phyloP scores from a whole-genome alignment of 345 rosid genomes.

The Dimocarpus longan region DNA sequence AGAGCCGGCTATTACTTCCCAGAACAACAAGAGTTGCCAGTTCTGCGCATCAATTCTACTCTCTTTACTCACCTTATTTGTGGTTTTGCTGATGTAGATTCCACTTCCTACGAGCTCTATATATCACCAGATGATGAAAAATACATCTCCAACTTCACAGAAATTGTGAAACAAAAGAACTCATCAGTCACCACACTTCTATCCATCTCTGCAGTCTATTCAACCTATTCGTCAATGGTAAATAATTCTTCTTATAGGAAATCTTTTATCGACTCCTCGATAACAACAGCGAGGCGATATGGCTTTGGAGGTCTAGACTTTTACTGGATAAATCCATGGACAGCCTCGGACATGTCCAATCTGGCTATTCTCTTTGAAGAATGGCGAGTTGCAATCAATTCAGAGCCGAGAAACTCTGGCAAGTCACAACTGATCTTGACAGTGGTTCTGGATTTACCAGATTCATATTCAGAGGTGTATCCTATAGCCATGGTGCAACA shows the following conservation, averaged over 20 bases:
- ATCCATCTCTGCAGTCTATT: neutral
- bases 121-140: neutral
- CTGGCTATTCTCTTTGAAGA: neutral
- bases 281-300: neutral
- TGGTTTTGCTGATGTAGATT: neutral
- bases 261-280: neutral
- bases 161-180: neutral
- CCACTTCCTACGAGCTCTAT: neutral
- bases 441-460: neutral
- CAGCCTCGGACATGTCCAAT: too few relatives aligned
- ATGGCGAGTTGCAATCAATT: neutral
- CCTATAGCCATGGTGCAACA: conserved; percentile 23
- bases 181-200: neutral
- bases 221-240: neutral
- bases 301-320: neutral
- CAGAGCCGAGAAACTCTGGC: conserved; percentile 11
- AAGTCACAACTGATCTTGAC: conserved; percentile 19
- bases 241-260: neutral
- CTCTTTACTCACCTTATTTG: neutral
- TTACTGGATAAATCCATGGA: neutral
- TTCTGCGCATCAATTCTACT: neutral
- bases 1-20: neutral
- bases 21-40: neutral
- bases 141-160: neutral
- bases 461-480: neutral